Evolutionary conservation across 768 basidiomycete species (phyloP), one percentile per base, ranked within the genome.

Genomic region (Cystobasidium tubakii): DNA sequence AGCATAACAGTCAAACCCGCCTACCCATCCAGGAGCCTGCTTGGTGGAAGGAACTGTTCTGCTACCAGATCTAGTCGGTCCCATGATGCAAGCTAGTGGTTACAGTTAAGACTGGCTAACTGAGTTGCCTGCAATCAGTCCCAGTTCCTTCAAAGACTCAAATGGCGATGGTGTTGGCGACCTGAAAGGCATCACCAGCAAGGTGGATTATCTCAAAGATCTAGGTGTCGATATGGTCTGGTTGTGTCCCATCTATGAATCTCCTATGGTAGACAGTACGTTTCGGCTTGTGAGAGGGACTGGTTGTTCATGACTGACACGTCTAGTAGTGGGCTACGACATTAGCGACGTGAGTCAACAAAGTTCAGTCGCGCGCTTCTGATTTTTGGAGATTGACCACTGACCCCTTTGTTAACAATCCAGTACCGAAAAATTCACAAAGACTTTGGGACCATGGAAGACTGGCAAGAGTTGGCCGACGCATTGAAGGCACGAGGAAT

Each of bases 101-200:
- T 15, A 39, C 15, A 39, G 21, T 50, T 9, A 50, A 42, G 42
- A n/a, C 42, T 50, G 12, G 46, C 21, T 50, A 50, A 50, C n/a
- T 15, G 46, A 3, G 21, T 50, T 21, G 15, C 39, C 39, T 50
- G 7, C 21, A 50, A 17, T 9, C n/a, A 50, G 46, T 50, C 46
- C 46, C 7, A 50, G 46, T n/a, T 88, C 87, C 0, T 89, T 88
- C 83, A 84, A 83, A 67, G 89, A 90, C 78, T 85, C 87, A n/a
- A 89, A 87, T 74, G 87, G 86, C 0, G 87, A 88, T 79, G 89
- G 88, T 0, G 79, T 86, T 44, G 89, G 89, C 13, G 89, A 90
- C 79, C 83, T 91, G 43, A 84, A 84, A 27, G 89, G 89, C 19
- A 88, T 91, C 73, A 77, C 81, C 29, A 78, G 82, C 43, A 88